These are phyloP conservation scores for Coccomyxa sp. DNA, from an alignment of 139 green algal species.

Conservation along the genomic window DNA sequence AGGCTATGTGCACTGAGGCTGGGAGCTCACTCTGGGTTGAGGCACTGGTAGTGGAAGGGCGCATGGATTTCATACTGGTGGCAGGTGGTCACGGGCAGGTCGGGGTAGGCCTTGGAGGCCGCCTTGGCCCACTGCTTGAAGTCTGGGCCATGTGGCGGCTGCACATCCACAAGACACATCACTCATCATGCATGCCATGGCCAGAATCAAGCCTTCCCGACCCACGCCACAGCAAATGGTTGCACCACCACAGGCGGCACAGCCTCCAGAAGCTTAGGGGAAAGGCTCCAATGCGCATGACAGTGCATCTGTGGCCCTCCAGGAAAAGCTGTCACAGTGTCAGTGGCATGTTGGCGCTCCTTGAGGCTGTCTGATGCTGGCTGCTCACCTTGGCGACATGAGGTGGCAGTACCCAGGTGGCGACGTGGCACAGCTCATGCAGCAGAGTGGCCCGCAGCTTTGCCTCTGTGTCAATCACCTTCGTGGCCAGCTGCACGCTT, in stretches of 20 bases:
- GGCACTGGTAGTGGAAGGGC: conserved; percentile 51
- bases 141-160: conserved; percentile 53
- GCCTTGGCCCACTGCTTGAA: conserved; percentile 48
- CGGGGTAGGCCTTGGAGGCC: conserved; percentile 23
- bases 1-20: too few species aligned
- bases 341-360: too few species aligned
- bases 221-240: neutral
- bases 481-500: conserved; percentile 48
- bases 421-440: conserved; percentile 69
- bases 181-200: too few species aligned
- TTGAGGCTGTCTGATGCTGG: too few species aligned
- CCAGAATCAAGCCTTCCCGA: conserved; percentile 48
- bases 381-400: neutral
- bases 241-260: too few species aligned
- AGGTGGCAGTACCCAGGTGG: conserved; percentile 43
- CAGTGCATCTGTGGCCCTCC: neutral
- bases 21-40: conserved; percentile 11
- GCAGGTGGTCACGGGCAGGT: conserved; percentile 55
- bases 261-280: too few species aligned
- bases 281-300: too few species aligned
- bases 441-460: conserved; percentile 52
- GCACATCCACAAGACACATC: conserved; percentile 35
- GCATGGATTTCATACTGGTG: conserved; percentile 54
- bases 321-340: neutral
- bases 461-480: conserved; percentile 49